Percentiles rank a stretch among this genome's conserved stretches.
Conservation (phyloP, 108 stramenopile species). For the Seminavis robusta region DNA sequence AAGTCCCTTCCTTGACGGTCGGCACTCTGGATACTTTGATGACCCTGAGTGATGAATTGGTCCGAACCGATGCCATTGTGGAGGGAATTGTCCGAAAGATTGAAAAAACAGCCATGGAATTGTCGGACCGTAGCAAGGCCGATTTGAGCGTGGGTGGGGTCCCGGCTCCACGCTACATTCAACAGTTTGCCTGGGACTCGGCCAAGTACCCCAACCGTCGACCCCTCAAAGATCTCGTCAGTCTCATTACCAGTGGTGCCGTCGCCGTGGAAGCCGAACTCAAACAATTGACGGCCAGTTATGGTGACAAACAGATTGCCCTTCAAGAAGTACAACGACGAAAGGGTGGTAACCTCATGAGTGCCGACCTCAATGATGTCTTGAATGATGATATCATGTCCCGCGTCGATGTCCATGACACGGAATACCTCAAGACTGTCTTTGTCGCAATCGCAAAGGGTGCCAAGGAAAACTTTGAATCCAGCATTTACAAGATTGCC, state of each 20-base stretch:
- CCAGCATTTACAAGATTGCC: conserved; percentile 60
- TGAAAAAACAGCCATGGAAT: conserved; percentile 75
- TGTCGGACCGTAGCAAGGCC: conserved; percentile 52
- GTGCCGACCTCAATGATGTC: conserved; percentile 84
- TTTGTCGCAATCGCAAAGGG: conserved; percentile 81
- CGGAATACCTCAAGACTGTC: conserved; percentile 88
- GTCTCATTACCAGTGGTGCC: conserved; percentile 73
- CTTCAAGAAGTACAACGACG: conserved; percentile 72
- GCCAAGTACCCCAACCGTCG: conserved; percentile 90
- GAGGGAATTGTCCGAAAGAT: conserved; percentile 90
- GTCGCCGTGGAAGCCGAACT: conserved; percentile 88
- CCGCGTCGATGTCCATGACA: conserved; percentile 69
- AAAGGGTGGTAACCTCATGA: conserved; percentile 77
- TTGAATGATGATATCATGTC: conserved; percentile 72
- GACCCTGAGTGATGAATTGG: conserved; percentile 84
- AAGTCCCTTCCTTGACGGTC: conserved; percentile 91
- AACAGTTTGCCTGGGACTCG: conserved; percentile 93
- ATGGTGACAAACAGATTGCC: conserved; percentile 77
- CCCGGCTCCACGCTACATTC: conserved; percentile 77
- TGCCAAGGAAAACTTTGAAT: conserved; percentile 62
- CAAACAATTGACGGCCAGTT: conserved; percentile 76
- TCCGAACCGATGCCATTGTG: conserved; percentile 77
- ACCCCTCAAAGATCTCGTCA: conserved; percentile 83
- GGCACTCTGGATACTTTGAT: conserved; percentile 90
- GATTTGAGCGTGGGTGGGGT: conserved; percentile 84